These are phyloP conservation scores for Conringia planisiliqua DNA, from an alignment of 345 rosid genomes.

Conservation along the genomic window DNA sequence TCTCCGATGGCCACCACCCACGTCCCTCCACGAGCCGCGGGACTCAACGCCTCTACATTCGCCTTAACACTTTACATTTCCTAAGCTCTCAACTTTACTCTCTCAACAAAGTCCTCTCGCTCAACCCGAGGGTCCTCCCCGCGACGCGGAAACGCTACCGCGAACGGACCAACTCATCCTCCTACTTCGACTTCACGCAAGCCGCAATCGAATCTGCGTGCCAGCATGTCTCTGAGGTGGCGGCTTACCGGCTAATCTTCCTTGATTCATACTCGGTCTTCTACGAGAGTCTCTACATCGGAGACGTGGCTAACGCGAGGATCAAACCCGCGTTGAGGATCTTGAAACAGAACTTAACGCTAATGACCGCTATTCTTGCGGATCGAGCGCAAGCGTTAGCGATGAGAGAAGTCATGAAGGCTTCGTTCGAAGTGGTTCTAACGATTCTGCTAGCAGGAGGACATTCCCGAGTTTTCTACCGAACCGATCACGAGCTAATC, in stretches of 20 bases:
- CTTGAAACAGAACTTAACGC: constrained; percentile 67
- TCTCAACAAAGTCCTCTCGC: constrained; percentile 69
- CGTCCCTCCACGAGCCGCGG: constrained; percentile 90
- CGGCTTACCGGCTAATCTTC: constrained; percentile 72
- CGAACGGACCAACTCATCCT: constrained; percentile 30
- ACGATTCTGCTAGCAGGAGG: constrained; percentile 84
- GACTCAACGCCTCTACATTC: constrained; percentile 82
- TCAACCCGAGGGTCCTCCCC: constrained; percentile 53
- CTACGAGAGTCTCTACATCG: constrained; percentile 64
- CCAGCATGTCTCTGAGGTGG: constrained; percentile 85
- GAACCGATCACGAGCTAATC: constrained; percentile 49
- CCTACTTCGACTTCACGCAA: constrained; percentile 57
- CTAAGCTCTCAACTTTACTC: constrained; percentile 69
- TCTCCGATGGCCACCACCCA: constrained; percentile 48
- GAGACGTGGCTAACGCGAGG: constrained; percentile 55
- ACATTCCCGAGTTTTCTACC: constrained; percentile 43
- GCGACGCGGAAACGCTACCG: constrained; percentile 39
- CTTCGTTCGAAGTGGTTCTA: constrained; percentile 66
- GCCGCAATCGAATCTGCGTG: constrained; percentile 62
- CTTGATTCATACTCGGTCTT: constrained; percentile 63
- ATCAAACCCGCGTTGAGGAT: constrained; percentile 54
- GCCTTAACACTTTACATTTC: constrained; percentile 85
- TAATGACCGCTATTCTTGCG: constrained; percentile 58
- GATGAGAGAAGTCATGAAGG: constrained; percentile 71
- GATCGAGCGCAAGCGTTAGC: constrained; percentile 70